These are phyloP conservation scores for Nissolia schottii DNA, from an alignment of 306 rosid genomes.

Conservation along the genomic window DNA sequence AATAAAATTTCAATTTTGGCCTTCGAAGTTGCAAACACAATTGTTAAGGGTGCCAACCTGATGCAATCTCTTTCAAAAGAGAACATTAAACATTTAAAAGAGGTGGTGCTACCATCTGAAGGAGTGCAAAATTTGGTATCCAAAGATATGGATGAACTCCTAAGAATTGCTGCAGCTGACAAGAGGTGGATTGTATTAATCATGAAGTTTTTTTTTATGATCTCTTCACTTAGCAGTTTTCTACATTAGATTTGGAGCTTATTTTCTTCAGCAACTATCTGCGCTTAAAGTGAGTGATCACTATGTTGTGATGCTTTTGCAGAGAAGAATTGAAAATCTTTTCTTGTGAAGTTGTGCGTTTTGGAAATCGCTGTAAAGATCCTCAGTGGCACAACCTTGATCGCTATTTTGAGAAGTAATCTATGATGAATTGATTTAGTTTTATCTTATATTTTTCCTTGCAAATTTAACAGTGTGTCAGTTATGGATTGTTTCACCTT, in stretches of 20 bases:
- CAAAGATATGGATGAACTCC: conserved; percentile 80
- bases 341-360: conserved; percentile 94
- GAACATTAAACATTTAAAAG: conserved; percentile 82
- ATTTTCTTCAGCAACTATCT: conserved; percentile 17
- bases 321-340: conserved; percentile 92
- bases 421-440: conserved; percentile 19
- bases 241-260: conserved; percentile 13
- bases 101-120: conserved; percentile 83
- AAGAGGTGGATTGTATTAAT: conserved; percentile 83
- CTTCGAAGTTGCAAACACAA: conserved; percentile 96
- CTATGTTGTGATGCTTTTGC: conserved; percentile 48
- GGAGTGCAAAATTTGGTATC: conserved; percentile 89
- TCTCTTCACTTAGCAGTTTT: not conserved
- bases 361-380: conserved; percentile 98
- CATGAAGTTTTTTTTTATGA: conserved; percentile 12
- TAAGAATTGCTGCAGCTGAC: conserved; percentile 87
- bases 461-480: conserved; percentile 9
- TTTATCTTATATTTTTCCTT: conserved; percentile 7
- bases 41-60: conserved; percentile 92
- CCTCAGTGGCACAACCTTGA: conserved; percentile 98
- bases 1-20: conserved; percentile 88
- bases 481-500: conserved; percentile 23
- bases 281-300: conserved; percentile 13
- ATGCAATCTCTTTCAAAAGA: conserved; percentile 98
- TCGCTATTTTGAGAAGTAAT: conserved; percentile 93